Conservation (phyloP, 1,284 basidiomycete genomes). For the Exobasidium cylindrosporum region DNA sequence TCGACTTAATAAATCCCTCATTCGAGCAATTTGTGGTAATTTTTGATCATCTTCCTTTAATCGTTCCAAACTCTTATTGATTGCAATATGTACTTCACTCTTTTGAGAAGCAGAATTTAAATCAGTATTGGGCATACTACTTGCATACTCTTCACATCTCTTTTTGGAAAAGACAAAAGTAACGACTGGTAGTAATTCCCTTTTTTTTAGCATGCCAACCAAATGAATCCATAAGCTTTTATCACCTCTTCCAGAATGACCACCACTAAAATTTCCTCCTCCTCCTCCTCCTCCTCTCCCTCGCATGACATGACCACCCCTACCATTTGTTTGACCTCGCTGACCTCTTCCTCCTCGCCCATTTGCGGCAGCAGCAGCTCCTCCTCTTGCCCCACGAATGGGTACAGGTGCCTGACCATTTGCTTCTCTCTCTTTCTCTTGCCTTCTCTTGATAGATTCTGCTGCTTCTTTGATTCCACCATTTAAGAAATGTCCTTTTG, state of each 20-base stretch:
- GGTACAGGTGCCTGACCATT: slow-evolving; percentile 64
- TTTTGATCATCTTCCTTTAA: slow-evolving; percentile 92
- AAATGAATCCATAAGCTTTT: slow-evolving; percentile 93
- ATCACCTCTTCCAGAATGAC: slow-evolving; percentile 66
- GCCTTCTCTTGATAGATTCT: slow-evolving; percentile 84
- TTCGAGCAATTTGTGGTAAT: slow-evolving; percentile 89
- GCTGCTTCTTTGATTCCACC: slow-evolving; percentile 69
- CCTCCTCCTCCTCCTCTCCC: slow-evolving; percentile 55
- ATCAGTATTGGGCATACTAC: slow-evolving; percentile 81
- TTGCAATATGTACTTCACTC: slow-evolving; percentile 90
- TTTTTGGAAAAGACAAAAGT: slow-evolving; percentile 98
- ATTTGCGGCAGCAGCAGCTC: slow-evolving; percentile 63
- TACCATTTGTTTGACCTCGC: slow-evolving; percentile 34
- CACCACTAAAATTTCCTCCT: slow-evolving; percentile 47
- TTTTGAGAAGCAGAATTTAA: slow-evolving; percentile 81
- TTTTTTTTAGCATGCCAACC: slow-evolving; percentile 80
- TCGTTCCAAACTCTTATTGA: slow-evolving; percentile 85
- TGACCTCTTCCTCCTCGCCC: slow-evolving; percentile 54
- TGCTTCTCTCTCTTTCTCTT: slow-evolving; percentile 94
- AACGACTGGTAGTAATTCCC: slow-evolving; percentile 83
- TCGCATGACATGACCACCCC: slow-evolving; percentile 39
- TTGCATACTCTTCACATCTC: slow-evolving; percentile 91
- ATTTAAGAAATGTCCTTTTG: slow-evolving; percentile 68
- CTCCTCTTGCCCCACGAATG: slow-evolving; percentile 60
- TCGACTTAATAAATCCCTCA: slow-evolving; percentile 83